Conservation (phyloP, 2,329 filamentous ascomycete species). For the Colletotrichum caudatum region DNA sequence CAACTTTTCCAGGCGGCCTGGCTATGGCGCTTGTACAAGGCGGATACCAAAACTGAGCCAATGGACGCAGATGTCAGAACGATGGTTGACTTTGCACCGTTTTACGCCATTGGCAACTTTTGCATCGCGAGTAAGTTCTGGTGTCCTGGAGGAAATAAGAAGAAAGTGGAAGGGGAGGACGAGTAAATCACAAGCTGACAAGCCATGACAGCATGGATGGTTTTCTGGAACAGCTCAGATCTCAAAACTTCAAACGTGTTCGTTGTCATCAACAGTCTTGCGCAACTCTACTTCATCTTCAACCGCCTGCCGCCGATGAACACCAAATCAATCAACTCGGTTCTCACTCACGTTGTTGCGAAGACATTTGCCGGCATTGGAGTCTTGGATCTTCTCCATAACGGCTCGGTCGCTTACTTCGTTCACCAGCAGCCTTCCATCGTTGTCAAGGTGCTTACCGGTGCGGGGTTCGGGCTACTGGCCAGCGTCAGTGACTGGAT, state of each 20-base stretch:
- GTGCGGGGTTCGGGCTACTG: slow-evolving; percentile 63
- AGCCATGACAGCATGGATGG: slow-evolving; percentile 63
- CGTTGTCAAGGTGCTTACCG: slow-evolving; percentile 64
- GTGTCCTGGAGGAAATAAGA: neutral
- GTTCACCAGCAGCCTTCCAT: slow-evolving; percentile 59
- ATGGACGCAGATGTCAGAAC: slow-evolving; percentile 57
- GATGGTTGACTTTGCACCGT: slow-evolving; percentile 67
- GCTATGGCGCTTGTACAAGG: slow-evolving; percentile 67
- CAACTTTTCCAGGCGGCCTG: slow-evolving; percentile 69
- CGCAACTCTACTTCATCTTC: slow-evolving; percentile 67
- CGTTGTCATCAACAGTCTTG: slow-evolving; percentile 66
- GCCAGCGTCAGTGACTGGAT: slow-evolving; percentile 69
- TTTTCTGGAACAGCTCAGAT: slow-evolving; percentile 68
- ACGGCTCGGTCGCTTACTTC: slow-evolving; percentile 67
- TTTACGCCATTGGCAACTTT: slow-evolving; percentile 67
- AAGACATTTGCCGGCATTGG: slow-evolving; percentile 73
- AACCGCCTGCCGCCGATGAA: slow-evolving; percentile 63
- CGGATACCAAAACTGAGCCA: slow-evolving; percentile 53
- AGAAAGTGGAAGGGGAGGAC: neutral
- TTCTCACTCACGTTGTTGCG: slow-evolving; percentile 68
- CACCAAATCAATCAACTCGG: slow-evolving; percentile 59
- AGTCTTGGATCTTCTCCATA: slow-evolving; percentile 70
- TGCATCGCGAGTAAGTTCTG: slow-evolving; percentile 66
- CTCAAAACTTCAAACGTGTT: slow-evolving; percentile 66
- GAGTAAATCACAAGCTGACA: neutral